These are phyloP conservation scores for Boletus bicolor DNA, from an alignment of 768 basidiomycete genomes.

Conservation along the genomic window DNA sequence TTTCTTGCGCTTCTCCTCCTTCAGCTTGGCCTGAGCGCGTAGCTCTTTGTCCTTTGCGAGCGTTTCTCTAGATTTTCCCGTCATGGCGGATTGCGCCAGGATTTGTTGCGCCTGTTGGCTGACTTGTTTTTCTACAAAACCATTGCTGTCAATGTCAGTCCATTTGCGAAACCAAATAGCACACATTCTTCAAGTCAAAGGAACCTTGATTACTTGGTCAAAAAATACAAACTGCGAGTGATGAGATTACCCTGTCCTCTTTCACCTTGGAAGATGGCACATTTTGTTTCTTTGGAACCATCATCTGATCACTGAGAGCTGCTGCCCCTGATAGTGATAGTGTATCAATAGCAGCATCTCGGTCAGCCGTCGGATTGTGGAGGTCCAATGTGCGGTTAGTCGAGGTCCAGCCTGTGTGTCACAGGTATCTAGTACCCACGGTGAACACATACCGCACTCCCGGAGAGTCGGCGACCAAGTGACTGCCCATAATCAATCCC, in stretches of 20 bases:
- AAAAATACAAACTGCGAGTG: slow-evolving; percentile 5
- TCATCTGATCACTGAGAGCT: slow-evolving; percentile 25
- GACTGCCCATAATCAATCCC: background rate
- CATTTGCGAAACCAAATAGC: slow-evolving; percentile 26
- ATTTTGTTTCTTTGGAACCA: slow-evolving; percentile 83
- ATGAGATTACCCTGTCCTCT: slow-evolving; percentile 69
- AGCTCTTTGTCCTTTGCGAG: slow-evolving; percentile 85
- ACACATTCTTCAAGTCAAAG: slow-evolving; percentile 85
- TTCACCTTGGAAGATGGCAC: slow-evolving; percentile 63
- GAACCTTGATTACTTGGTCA: slow-evolving; percentile 30
- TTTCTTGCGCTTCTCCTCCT: slow-evolving; percentile 80
- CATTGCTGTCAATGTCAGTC: slow-evolving; percentile 9
- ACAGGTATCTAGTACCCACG: background rate
- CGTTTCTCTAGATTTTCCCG: slow-evolving; percentile 77
- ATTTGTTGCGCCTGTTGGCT: slow-evolving; percentile 75
- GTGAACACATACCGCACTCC: background rate
- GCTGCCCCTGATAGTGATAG: background rate
- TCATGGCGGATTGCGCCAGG: slow-evolving; percentile 66
- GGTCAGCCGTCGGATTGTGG: background rate
- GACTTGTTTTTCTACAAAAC: slow-evolving; percentile 84
- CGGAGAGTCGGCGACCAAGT: too few relatives aligned
- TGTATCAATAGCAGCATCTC: background rate
- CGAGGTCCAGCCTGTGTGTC: background rate
- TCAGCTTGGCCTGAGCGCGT: slow-evolving; percentile 68
- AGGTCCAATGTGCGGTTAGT: background rate